Evolutionary conservation across 2,329 filamentous ascomycete species (phyloP), one percentile per base, ranked within the genome.

Genomic region (Helotiales sp.): DNA sequence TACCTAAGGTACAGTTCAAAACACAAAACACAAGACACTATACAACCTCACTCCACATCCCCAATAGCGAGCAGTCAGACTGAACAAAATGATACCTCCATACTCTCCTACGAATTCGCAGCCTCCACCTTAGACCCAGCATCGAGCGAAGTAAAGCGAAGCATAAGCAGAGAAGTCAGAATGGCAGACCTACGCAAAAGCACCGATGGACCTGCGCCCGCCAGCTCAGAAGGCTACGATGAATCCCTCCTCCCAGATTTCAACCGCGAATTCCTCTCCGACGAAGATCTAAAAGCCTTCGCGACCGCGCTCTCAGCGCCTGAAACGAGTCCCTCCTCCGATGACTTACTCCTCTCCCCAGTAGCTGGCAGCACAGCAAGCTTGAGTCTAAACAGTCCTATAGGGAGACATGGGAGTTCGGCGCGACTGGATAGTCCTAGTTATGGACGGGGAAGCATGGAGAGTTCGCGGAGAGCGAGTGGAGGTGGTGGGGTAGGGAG

Each of bases 271-370:
- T 97, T 97, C 71, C 79, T 96, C 66, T 75, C 82, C 44, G 79
- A 86, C 38, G 84, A 84, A 58, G 88, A 96, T 69, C 78, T 96
- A 30, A 79, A 83, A 34, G 87, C 89, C 54, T 98, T 98, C 72
- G 87, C 89, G 60, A 84, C 83, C 58, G 93, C 93, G 7, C 82
- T 97, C 8, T 83, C 85, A n/a, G 90, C 90, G 1, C 91, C 93
- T 0, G 91, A 96, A 61, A 84, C 84, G 1, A 81, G 87, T 38
- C 86, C 89, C 33, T 86, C 81, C 12, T 79, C 83, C 49, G 75
- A 81, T 49, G 86, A 88, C 42, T 33, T 68, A 2, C 55, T 62
- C n/a, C n/a, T n/a, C 7, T 52, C 52, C 1, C 57, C 54, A 2
- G 49, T 48, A 1, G 40, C 53, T 6, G 31, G 29, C 38, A 36